Base-by-base conservation (phyloP, 2,329 filamentous ascomycete genomes). In the Diplocarpon mali region DNA sequence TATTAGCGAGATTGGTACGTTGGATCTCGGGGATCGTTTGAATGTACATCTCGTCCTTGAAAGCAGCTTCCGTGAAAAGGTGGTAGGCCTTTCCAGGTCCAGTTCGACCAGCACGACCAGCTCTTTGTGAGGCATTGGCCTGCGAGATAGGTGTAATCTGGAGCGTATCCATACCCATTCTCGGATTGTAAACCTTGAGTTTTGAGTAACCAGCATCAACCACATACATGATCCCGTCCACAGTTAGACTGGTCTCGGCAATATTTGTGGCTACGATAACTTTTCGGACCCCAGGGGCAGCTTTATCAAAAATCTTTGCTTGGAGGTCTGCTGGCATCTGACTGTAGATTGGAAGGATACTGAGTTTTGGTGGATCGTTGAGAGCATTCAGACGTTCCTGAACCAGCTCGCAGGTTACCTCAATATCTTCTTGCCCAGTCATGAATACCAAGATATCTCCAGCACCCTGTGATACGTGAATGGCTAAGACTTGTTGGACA, bases 191-290 rank as follows among this genome's bases (percentile, higher is more conserved):
- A 4, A 98, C 92, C 63, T 98, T 98, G 61, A 96, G 76, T 64
- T 98, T 98, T 2, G 88, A 94, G 64, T 90, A 98, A 0, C 92
- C 92, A 1, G 86, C 80, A 62, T 98, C 92, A 4, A 98, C 92
- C 16, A 98, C 92, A 58, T 95, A 98, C 83, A 96, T 96, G 65
- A 98, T 98, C 53, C 92, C 92, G 60, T 98, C 92, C 5, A 98
- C 92, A 0, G 92, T 98, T 67, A 98, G 70, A 71, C 88, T 95
- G 0, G 92, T 98, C 65, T 98, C 92, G 2, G 92, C 92, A 64
- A 98, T 98, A 59, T 98, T 98, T 28, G 92, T 98, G 1, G 93
- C 92, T 34, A 98, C 90, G 52, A 98, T 95, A 57, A 95, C 93
- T 62, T 98, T 98, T 47, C 92, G 80, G 4, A 95, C 89, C 1